phyloP scores from a whole-genome alignment of 768 basidiomycete genomes.

The Filobasidium wieringae region DNA sequence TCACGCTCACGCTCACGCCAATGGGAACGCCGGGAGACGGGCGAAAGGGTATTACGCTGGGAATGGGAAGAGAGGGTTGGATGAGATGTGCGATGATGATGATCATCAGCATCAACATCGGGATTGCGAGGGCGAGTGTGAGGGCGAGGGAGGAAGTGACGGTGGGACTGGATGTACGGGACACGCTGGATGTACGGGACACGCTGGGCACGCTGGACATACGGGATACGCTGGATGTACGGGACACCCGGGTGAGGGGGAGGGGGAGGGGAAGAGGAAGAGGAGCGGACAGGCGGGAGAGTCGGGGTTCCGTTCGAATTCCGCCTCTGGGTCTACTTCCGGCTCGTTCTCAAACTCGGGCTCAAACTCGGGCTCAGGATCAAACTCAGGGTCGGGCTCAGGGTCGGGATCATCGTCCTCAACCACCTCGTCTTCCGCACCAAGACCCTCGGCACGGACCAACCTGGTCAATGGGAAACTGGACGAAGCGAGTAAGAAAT shows the following conservation, averaged over 20 bases:
- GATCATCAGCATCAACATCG: no score
- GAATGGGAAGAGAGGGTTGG: neutral
- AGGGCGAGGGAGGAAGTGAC: no score
- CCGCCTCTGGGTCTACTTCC: neutral
- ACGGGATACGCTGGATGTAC: no score
- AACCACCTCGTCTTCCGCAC: neutral
- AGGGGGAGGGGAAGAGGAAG: neutral
- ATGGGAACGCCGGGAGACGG: no score
- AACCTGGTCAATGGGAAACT: neutral
- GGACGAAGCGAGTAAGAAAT: conserved; percentile 9
- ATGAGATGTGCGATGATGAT: neutral
- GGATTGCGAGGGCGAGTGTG: no score
- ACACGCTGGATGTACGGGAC: no score
- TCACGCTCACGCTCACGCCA: no score
- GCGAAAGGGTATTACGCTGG: neutral
- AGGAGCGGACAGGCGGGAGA: neutral
- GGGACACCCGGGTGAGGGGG: no score
- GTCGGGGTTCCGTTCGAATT: neutral
- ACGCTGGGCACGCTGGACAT: no score
- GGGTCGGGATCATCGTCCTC: conserved; percentile 9
- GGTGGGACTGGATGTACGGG: no score
- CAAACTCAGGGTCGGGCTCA: neutral
- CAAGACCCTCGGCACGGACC: neutral
- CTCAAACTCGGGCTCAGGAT: neutral
- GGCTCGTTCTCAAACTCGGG: neutral